A percentile compares a stretch with the other conserved stretches of the same genome.
phyloP scores from a whole-genome alignment of 129 eudicot species.

The Tagetes patula region DNA sequence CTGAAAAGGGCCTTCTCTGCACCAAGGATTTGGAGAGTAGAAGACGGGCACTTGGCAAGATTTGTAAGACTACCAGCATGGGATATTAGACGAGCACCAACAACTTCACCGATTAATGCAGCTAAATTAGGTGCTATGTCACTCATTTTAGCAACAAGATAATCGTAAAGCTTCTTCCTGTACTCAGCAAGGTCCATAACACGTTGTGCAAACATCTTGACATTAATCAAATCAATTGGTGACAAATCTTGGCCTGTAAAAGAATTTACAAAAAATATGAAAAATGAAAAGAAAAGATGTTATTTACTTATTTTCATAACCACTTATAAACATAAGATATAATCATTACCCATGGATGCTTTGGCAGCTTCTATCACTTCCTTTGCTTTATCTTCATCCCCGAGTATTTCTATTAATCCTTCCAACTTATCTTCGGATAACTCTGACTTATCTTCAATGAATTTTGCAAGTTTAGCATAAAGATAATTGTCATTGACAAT shows the following conservation, averaged over 20 bases:
- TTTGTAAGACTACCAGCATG: conserved; percentile 98
- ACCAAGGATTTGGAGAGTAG: conserved; percentile 95
- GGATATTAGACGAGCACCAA: conserved; percentile 90
- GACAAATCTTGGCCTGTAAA: conserved; percentile 89
- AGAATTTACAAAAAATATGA: not conserved
- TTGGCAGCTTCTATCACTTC: conserved; percentile 94
- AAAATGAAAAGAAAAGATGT: no score
- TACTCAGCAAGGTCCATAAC: conserved; percentile 95
- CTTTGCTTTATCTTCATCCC: conserved; percentile 97
- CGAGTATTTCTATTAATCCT: conserved; percentile 65
- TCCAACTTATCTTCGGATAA: conserved; percentile 72
- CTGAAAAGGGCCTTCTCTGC: conserved; percentile 97
- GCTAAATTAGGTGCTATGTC: conserved; percentile 98
- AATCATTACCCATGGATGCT: conserved; percentile 88
- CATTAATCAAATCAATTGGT: conserved; percentile 83
- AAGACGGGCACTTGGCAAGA: conserved; percentile 94
- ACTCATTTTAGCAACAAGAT: conserved; percentile 81
- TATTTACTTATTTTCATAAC: not conserved
- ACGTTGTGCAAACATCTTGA: conserved; percentile 84
- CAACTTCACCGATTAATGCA: conserved; percentile 90
- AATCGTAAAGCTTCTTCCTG: conserved; percentile 88
- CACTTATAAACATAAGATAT: not conserved
- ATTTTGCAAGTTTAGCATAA: conserved; percentile 81
- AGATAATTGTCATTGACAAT: conserved; percentile 93
- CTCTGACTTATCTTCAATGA: conserved; percentile 64